These are phyloP conservation scores for Penicillium psychrosexuale DNA, from an alignment of 2,329 filamentous ascomycete genomes.

Conservation along the genomic window DNA sequence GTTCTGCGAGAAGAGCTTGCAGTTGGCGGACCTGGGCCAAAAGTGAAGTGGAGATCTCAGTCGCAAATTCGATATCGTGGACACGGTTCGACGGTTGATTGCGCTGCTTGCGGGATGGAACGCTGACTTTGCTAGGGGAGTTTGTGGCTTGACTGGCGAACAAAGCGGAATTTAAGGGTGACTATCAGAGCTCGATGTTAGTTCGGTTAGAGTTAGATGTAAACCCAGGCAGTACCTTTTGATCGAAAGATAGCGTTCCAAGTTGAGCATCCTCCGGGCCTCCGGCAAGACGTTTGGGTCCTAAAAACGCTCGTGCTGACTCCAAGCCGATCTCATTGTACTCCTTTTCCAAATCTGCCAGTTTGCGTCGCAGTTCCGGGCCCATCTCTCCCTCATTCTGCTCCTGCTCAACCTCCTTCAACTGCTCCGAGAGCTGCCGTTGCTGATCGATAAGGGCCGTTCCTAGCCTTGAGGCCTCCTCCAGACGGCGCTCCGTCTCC, in stretches of 20 bases:
- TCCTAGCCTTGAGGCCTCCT: slow-evolving; percentile 86
- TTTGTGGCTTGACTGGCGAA: slow-evolving; percentile 80
- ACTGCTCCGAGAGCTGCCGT: slow-evolving; percentile 72
- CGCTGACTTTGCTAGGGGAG: slow-evolving; percentile 84
- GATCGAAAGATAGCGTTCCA: slow-evolving; percentile 47
- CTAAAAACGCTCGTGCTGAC: slow-evolving; percentile 81
- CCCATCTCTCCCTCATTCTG: slow-evolving; percentile 74
- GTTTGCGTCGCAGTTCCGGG: slow-evolving; percentile 75
- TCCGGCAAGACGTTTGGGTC: slow-evolving; percentile 72
- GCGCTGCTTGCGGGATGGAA: slow-evolving; percentile 81
- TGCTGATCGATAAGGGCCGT: slow-evolving; percentile 84
- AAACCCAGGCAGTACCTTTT: slow-evolving; percentile 40
- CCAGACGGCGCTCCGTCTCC: slow-evolving; percentile 86
- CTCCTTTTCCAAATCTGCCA: slow-evolving; percentile 86
- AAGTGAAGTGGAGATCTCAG: slow-evolving; percentile 92
- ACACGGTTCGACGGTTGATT: slow-evolving; percentile 86
- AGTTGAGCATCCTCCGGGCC: slow-evolving; percentile 58
- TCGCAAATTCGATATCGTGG: slow-evolving; percentile 97
- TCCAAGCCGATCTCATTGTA: slow-evolving; percentile 92
- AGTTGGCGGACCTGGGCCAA: slow-evolving; percentile 91
- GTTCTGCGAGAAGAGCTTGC: slow-evolving; percentile 78
- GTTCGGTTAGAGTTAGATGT: neutral
- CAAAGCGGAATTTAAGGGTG: slow-evolving; percentile 68
- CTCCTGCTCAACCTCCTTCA: slow-evolving; percentile 79
- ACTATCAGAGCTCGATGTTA: slow-evolving; percentile 44